Evolutionary conservation across 2,329 filamentous ascomycete species (phyloP), one percentile per base, ranked within the genome.

Genomic region (Cladosporium oxysporum): DNA sequence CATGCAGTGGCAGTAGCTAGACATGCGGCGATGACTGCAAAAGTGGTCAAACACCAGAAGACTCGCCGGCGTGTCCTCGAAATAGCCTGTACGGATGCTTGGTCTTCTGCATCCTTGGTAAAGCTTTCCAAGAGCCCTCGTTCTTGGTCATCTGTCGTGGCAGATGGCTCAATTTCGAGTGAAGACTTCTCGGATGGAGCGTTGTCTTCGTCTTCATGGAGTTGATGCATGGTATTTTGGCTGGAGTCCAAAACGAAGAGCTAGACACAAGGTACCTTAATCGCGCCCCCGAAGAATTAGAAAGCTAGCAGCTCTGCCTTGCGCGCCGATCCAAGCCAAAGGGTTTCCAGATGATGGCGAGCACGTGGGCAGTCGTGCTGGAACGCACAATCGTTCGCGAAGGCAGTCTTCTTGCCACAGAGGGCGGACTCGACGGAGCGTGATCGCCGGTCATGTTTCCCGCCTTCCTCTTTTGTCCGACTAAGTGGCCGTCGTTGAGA

Each of bases 391-490:
- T 21, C 41, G n/a, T 11, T 21, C n/a, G 6, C 52, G 29, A 33
- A 55, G 21, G 41, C 29, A 5, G 35, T 26, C 31, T 14, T 21
- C 12, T 58, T n/a, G 57, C 57, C 57, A 59, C 57, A 26, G 35
- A n/a, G 5, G n/a, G 28, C 16, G 18, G 29, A n/a, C 28, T 21
- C 28, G 52, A 26, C 28, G 57, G 37, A 59, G 29, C 6, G 21
- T 35, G 59, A 62, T 62, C 59, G 29, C 52, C 59, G 59, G 31
- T 29, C 47, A 37, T 62, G 21, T 18, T 37, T n/a, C 3, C 18
- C 59, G 14, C 59, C 59, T 62, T 62, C 59, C 59, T 62, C 10
- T 52, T 62, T 14, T 18, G 59, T 35, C 5, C 18, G 28, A 59
- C 55, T 35, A 58, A 37, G 5, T 1, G 8, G 55, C 33, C 33